Percentiles rank a stretch among this genome's conserved stretches.
phyloP scores from a whole-genome alignment of 2,329 filamentous ascomycete genomes.

The Beauveria scarabaeidicola region DNA sequence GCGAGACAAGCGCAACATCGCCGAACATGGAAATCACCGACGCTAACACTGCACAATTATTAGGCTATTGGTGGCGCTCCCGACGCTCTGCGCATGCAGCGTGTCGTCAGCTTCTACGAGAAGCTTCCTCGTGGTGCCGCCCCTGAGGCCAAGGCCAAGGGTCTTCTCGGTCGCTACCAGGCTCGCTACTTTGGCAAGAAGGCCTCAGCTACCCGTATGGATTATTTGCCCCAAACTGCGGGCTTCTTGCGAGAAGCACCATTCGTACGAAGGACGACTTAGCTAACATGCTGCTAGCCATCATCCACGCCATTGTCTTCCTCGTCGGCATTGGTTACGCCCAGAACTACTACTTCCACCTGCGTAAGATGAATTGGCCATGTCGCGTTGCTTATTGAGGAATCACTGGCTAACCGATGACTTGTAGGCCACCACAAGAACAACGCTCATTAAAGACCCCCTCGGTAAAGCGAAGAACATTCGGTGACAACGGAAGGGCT shows the following conservation, averaged over 20 bases:
- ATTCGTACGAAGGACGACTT: slow-evolving; percentile 4
- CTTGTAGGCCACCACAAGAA: slow-evolving; percentile 96
- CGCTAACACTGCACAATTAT: not conserved
- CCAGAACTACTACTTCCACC: slow-evolving; percentile 99
- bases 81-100: slow-evolving; percentile 95
- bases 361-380: slow-evolving; percentile 56
- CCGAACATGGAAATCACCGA: not conserved
- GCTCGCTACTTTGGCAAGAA: slow-evolving; percentile 94
- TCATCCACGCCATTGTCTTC: slow-evolving; percentile 75
- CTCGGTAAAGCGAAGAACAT: slow-evolving; percentile 16
- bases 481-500: slow-evolving; percentile 16
- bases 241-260: slow-evolving; percentile 19
- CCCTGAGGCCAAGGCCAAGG: slow-evolving; percentile 72
- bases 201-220: slow-evolving; percentile 75
- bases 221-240: slow-evolving; percentile 1
- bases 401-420: slow-evolving; percentile 16
- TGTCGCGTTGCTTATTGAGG: not conserved
- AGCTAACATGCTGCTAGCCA: slow-evolving; percentile 46
- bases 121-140: slow-evolving; percentile 90
- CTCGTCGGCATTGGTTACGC: slow-evolving; percentile 81
- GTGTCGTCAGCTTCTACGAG: slow-evolving; percentile 97
- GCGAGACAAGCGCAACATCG: not conserved
- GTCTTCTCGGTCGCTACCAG: slow-evolving; percentile 83
- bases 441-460: slow-evolving; percentile 76
- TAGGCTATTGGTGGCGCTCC: slow-evolving; percentile 91